Evolutionary conservation across 2,329 filamentous ascomycete species (phyloP), one percentile per base, ranked within the genome.

Genomic region (Diatrype stigma): DNA sequence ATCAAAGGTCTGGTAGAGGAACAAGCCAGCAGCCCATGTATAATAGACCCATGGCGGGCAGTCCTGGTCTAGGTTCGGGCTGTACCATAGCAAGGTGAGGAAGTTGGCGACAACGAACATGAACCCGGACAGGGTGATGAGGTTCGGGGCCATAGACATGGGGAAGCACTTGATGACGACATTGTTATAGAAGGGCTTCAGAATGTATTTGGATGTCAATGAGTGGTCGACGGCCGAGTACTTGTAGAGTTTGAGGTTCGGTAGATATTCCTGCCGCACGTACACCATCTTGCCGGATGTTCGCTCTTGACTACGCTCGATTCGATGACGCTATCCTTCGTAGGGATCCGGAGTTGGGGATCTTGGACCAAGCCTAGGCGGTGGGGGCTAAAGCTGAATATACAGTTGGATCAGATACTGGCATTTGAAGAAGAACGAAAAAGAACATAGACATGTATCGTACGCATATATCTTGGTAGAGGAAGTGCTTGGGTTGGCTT

Each of bases 1-100:
- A 72, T 99, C 94, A 72, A 99, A 96, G 1, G 93, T 97, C 80
- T 99, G 94, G 72, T 99, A 99, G 47, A 97, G 70, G 69, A 97
- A 96, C 59, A 99, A 73, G 2, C 94, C 94, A 30, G 89, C 70
- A 3, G 92, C 87, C 89, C 92, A 99, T 63, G 84, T 88, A 59
- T 87, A 88, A 76, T 99, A 99, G 16, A 99, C 93, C 94, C 94
- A 99, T 2, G 82, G 68, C 10, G 94, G 94, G 67, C 93, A 97
- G 69, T 99, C 90, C 70, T 90, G 86, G 71, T 97, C 92, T 45
- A 99, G 80, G 0, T 83, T 88, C n/a, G 94, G 94, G 62, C 90
- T 94, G 73, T 96, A 99, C 89, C 91, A 97, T 50, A 99, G 79
- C 70, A 99, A 72, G 6, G 94, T 96, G 61, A 96, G 70, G 70